phyloP scores from a whole-genome alignment of 2,329 filamentous ascomycete species.

The Pezicula neosporulosa region DNA sequence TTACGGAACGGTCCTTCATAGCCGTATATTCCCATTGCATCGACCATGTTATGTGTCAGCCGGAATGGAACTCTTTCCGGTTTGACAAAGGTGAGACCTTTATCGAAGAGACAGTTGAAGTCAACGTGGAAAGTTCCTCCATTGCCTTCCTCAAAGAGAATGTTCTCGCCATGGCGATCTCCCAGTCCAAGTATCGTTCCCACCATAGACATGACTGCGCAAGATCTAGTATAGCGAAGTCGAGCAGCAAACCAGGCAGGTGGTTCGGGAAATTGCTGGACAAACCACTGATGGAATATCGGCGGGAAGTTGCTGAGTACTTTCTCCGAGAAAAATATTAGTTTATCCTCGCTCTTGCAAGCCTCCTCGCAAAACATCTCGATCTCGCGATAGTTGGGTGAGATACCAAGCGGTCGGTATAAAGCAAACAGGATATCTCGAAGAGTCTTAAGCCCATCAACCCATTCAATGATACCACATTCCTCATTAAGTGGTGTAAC shows the following conservation, averaged over 20 bases:
- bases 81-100: constrained; percentile 91
- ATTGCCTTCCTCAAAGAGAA: constrained; percentile 89
- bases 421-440: constrained; percentile 82
- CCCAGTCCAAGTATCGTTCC: constrained; percentile 91
- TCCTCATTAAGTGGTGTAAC: constrained; percentile 97
- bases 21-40: constrained; percentile 93
- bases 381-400: constrained; percentile 67
- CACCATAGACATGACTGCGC: constrained; percentile 99
- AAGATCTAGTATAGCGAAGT: constrained; percentile 85
- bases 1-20: constrained; percentile 91
- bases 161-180: constrained; percentile 95
- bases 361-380: constrained; percentile 62
- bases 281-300: constrained; percentile 90
- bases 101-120: constrained; percentile 99
- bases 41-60: constrained; percentile 96
- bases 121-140: constrained; percentile 96
- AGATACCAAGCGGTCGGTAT: constrained; percentile 72
- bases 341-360: constrained; percentile 52
- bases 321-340: constrained; percentile 66
- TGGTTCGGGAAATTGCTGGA: constrained; percentile 90
- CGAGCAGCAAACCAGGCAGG: constrained; percentile 88
- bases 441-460: constrained; percentile 90
- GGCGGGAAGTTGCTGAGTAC: constrained; percentile 69
- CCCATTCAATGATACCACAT: constrained; percentile 97
- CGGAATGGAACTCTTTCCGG: constrained; percentile 95